A percentile compares a stretch with the other conserved stretches of the same genome.
Conservation (phyloP, 148 eudicot species). For the Salicornia ramosissima region DNA sequence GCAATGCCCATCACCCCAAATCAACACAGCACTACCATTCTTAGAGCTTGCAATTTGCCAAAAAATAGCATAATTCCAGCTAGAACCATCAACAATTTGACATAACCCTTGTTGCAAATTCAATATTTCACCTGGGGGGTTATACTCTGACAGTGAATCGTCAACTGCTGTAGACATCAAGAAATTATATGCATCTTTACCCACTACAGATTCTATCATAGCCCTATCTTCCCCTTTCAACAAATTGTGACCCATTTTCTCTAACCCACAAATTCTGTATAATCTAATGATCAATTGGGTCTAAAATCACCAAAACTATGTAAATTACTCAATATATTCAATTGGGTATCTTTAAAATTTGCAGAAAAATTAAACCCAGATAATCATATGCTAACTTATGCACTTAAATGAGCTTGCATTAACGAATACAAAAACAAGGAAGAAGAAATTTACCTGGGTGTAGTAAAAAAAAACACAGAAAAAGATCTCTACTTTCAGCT, state of each 20-base stretch:
- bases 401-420: slow-evolving; percentile 10
- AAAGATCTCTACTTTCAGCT: slow-evolving; percentile 7
- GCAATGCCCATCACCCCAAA: slow-evolving; percentile 96
- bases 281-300: slow-evolving; percentile 22
- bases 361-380: not conserved
- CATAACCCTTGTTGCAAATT: slow-evolving; percentile 58
- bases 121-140: slow-evolving; percentile 51
- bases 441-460: slow-evolving; percentile 23
- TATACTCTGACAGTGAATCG: slow-evolving; percentile 52
- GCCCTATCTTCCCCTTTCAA: slow-evolving; percentile 60
- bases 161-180: slow-evolving; percentile 52
- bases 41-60: slow-evolving; percentile 87
- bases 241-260: slow-evolving; percentile 55
- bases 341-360: slow-evolving; percentile 16
- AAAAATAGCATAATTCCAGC: slow-evolving; percentile 82
- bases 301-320: slow-evolving; percentile 8
- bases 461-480: not conserved
- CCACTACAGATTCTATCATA: slow-evolving; percentile 60
- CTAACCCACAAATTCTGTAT: slow-evolving; percentile 7
- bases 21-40: slow-evolving; percentile 75
- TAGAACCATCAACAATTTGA: slow-evolving; percentile 72
- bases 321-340: not conserved
- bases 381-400: not conserved
- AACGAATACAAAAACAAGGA: not conserved
- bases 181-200: slow-evolving; percentile 67